Percentiles rank a stretch among this genome's conserved stretches.
Evolutionary conservation across 108 stramenopile genomes (phyloP).

Genomic region (Stephanodiscus triporus): DNA sequence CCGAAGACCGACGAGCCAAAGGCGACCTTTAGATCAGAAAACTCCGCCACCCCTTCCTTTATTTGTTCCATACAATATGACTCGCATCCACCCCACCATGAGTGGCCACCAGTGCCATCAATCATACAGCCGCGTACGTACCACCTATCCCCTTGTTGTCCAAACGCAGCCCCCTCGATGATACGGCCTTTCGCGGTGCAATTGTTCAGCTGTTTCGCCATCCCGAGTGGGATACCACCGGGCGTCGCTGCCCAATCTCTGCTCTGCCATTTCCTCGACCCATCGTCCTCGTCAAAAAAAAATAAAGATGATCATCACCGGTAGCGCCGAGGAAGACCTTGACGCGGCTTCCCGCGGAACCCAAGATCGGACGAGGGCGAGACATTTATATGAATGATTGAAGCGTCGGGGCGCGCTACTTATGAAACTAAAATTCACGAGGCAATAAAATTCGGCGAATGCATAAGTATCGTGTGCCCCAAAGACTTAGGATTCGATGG

Average conservation of each 20-base stretch:
- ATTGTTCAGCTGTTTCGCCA: slow-evolving; percentile 41
- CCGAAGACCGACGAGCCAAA: slow-evolving; percentile 1
- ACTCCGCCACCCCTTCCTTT: slow-evolving; percentile 1
- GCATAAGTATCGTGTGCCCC: too few species aligned
- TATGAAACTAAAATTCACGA: too few species aligned
- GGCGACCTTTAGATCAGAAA: neutral
- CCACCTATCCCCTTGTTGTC: slow-evolving; percentile 5
- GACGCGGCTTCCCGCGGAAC: slow-evolving; percentile 38
- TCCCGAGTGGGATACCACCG: slow-evolving; percentile 10
- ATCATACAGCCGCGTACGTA: slow-evolving; percentile 14
- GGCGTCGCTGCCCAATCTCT: slow-evolving; percentile 13
- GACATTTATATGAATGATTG: neutral
- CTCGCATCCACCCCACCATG: slow-evolving; percentile 31
- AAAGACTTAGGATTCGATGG: too few species aligned
- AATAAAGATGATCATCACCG: slow-evolving; percentile 25
- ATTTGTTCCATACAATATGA: neutral
- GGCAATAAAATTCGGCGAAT: too few species aligned
- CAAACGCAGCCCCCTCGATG: slow-evolving; percentile 23
- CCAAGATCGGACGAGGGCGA: slow-evolving; percentile 27
- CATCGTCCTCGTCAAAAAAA: slow-evolving; percentile 34
- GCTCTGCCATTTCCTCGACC: slow-evolving; percentile 28
- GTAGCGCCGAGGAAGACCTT: slow-evolving; percentile 23
- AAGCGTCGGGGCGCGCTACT: too few species aligned
- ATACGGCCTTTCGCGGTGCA: slow-evolving; percentile 28
- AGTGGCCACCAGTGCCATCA: slow-evolving; percentile 28